Evolutionary conservation across 2,329 filamentous ascomycete genomes (phyloP).

Genomic region (Chaetothyriales sp.): DNA sequence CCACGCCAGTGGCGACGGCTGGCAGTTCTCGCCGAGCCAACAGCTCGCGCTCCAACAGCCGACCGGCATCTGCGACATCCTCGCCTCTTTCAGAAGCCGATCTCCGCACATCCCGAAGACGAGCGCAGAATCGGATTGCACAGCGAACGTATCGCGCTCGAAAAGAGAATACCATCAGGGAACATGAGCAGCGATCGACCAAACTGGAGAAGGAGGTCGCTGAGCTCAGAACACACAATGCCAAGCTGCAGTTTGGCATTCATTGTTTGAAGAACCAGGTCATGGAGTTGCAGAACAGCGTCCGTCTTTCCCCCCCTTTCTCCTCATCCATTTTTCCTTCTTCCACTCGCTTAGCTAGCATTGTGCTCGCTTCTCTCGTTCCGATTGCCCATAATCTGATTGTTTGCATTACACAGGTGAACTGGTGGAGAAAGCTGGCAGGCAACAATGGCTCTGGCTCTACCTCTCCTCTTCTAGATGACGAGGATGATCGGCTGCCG

Average conservation of each 20-base stretch:
- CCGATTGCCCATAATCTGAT: neutral
- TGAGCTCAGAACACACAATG: neutral
- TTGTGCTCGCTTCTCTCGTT: neutral
- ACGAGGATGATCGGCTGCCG: neutral
- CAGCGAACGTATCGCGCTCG: conserved; percentile 85
- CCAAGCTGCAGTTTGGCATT: neutral
- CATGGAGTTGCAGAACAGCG: neutral
- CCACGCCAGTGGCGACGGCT: neutral
- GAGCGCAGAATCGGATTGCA: conserved; percentile 83
- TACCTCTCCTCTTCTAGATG: neutral
- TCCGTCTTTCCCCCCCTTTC: neutral
- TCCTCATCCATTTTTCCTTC: neutral
- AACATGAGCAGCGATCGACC: conserved; percentile 50
- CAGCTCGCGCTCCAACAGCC: neutral
- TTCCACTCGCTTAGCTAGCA: neutral
- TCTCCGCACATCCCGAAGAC: conserved; percentile 50
- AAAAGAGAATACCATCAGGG: conserved; percentile 79
- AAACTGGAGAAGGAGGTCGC: neutral
- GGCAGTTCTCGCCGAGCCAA: neutral
- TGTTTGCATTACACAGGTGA: neutral
- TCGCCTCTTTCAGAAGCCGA: neutral
- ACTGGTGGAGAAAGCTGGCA: neutral
- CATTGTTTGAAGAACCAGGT: neutral
- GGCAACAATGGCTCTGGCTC: neutral
- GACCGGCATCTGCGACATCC: too few relatives aligned